Base-by-base conservation (phyloP, 2,329 filamentous ascomycete genomes). In the Fusarium ambrosium region DNA sequence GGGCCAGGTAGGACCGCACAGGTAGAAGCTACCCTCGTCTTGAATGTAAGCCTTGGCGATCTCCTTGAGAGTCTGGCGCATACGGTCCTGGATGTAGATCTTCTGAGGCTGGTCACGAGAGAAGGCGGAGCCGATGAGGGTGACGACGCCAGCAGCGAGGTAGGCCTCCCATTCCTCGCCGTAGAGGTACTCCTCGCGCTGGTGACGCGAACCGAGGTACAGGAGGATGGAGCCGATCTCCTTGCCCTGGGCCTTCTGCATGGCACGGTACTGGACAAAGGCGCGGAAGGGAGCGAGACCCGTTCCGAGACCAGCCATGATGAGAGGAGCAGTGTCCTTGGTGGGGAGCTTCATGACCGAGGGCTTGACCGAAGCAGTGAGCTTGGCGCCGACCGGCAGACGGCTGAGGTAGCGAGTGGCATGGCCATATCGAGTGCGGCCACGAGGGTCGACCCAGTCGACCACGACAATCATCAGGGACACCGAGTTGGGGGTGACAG, bases 151-250 rank as follows among this genome's bases (percentile, higher is more conserved):
- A 0, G 97, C 95, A 70, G 95, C 96, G 81, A 97, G 91, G 85
- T 99, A 99, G 0, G 97, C 97, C 84, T 99, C 97, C 97, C 97
- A 99, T 84, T 99, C 97, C 84, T 99, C 97, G 72, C 97, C 97
- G 81, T 98, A 99, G 70, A 98, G 92, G 85, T 99, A 99, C 86
- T 99, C 97, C 86, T 99, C 97, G 76, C 95, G 94, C 87, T 98
- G 95, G 89, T 98, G 95, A 63, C 97, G 95, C 20, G 95, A 96
- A 74, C 97, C 97, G 87, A 99, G 96, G 89, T 98, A 99, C 70
- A 99, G 87, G 63, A 99, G 90, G 72, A 98, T 97, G 51, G 95
- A 88, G 64, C 97, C 97, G 77, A 99, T 98, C 68, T 97, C 92
- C 87, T 97, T 95, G 84, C 97, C 97, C 83, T 97, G 94, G n/a